Base-by-base conservation (phyloP, 371 early-diverging fungal species). In the Zychaea mexicana region DNA sequence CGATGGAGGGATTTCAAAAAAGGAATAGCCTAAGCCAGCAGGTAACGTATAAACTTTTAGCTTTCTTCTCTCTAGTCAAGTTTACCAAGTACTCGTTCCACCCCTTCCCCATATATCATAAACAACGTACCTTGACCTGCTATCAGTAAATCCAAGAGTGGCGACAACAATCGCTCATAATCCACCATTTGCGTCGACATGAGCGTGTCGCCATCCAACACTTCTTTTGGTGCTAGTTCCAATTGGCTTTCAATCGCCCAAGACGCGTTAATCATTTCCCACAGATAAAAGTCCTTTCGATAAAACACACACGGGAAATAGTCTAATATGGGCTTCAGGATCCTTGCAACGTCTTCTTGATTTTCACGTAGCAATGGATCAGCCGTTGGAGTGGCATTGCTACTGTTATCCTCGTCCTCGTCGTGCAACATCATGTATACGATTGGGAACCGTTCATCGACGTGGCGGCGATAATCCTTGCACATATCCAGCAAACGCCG, bases 271-370 rank as follows among this genome's bases (percentile, higher is more conserved):
- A 64, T 38, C n/a, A 61, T 31, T 9, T 28, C 33, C 69, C 68
- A 73, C 1, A 54, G 49, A 39, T 55, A 33, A 55, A 68, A 61
- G 52, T 73, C 76, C 21, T 61, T 21, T 19, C 54, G 65, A 19
- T 71, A 66, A 61, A 77, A 73, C n/a, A 57, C 66, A 47, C 77
- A 77, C 19, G 74, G 74, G 46, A 71, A 63, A 32, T 52, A 49
- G 13, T 28, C 28, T n/a, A 30, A 36, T 2, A 63, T 26, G 15
- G 66, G 58, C 10, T 60, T 52, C 12, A 55, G 62, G 22, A 36
- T 15, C 5, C 27, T 26, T 0, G 30, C 15, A 33, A 33, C 26
- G 2, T 58, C 30, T 8, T 2, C 17, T 21, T n/a, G 39, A 26
- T 42, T 45, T n/a, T n/a, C n/a, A n/a, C n/a, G n/a, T n/a, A n/a